phyloP scores from a whole-genome alignment of 441 rosid species.

The Populus hybrid region DNA sequence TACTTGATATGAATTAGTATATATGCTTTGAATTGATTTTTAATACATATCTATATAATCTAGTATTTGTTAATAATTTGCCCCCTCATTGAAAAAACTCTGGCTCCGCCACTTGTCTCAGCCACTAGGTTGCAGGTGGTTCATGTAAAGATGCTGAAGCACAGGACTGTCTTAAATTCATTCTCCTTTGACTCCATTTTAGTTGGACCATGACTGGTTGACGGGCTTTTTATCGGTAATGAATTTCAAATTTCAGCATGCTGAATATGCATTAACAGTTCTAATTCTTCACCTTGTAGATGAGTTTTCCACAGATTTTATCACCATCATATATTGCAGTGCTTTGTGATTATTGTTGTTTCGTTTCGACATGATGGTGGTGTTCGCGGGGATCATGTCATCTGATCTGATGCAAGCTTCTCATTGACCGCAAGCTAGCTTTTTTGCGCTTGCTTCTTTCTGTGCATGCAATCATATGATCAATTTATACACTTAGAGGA shows the following conservation, averaged over 20 bases:
- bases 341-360: background rate
- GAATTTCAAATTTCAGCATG: background rate
- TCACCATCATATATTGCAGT: background rate
- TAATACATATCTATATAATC: too few relatives aligned
- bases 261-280: background rate
- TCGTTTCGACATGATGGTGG: background rate
- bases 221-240: background rate
- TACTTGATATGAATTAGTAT: too few relatives aligned
- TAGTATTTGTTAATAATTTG: too few relatives aligned
- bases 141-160: too few relatives aligned
- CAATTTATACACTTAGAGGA: background rate
- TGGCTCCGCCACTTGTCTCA: too few relatives aligned
- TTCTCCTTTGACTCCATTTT: too few relatives aligned
- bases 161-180: too few relatives aligned
- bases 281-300: background rate
- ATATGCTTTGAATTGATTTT: too few relatives aligned
- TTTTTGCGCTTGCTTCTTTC: background rate
- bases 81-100: too few relatives aligned
- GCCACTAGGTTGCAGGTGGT: background rate
- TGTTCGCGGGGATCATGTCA: background rate
- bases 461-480: slow-evolving; percentile 7
- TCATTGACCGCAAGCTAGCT: background rate
- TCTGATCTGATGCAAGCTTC: slow-evolving; percentile 1
- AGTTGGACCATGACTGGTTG: too few relatives aligned
- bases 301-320: background rate